A percentile compares a stretch with the other conserved stretches of the same genome.
Conservation (phyloP, 371 early-diverging fungal genomes). For the Paraphysoderma sedebokerense region DNA sequence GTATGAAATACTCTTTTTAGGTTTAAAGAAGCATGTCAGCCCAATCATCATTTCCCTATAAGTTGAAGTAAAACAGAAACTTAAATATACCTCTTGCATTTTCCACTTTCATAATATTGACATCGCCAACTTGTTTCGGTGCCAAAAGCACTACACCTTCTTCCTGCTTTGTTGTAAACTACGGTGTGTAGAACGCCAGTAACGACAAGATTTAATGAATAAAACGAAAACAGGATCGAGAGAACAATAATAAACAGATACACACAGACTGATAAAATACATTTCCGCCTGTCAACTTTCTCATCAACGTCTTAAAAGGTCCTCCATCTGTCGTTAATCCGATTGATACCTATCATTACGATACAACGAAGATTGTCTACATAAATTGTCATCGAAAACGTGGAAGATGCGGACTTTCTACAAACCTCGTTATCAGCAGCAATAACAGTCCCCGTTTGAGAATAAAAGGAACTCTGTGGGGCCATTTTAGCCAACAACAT, state of each 20-base stretch:
- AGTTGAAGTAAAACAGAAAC: background rate
- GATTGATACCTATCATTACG: background rate
- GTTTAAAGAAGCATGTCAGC: too few relatives aligned
- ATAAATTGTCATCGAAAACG: too few relatives aligned
- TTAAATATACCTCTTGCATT: constrained; percentile 11
- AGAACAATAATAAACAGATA: too few relatives aligned
- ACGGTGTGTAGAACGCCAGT: too few relatives aligned
- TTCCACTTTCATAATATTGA: constrained; percentile 38
- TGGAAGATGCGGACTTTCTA: too few relatives aligned
- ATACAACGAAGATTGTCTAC: background rate
- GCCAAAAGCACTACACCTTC: constrained; percentile 53
- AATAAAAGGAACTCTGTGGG: background rate
- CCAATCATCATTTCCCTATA: too few relatives aligned
- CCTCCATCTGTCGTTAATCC: background rate
- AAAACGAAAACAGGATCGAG: too few relatives aligned
- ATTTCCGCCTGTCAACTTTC: background rate
- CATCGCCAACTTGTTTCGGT: constrained; percentile 41
- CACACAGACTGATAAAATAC: background rate
- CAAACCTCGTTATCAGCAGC: too few relatives aligned
- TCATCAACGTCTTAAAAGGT: background rate
- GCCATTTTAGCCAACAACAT: background rate
- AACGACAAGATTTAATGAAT: too few relatives aligned
- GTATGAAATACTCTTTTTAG: constrained; percentile 37
- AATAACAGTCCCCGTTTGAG: background rate
- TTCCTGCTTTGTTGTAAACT: background rate